Conservation (phyloP, 176 grass and related monocot genomes). For the Ananas comosus region DNA sequence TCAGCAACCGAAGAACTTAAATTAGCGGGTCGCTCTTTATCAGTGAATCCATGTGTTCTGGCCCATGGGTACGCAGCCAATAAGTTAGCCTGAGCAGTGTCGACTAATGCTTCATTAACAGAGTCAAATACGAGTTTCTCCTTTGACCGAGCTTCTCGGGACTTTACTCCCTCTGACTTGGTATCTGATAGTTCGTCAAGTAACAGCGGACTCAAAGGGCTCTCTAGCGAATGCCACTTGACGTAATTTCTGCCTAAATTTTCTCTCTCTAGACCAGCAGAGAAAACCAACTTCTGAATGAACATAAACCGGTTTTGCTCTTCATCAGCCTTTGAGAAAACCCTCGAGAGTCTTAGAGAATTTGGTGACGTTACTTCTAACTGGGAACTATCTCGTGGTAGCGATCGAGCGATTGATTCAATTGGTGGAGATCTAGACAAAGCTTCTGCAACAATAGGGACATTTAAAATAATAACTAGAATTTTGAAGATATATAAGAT, state of each 20-base stretch:
- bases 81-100: conserved; percentile 35
- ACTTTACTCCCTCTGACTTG: conserved; percentile 29
- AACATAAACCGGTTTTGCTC: conserved; percentile 57
- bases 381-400: conserved; percentile 44
- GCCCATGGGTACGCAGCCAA: conserved; percentile 51
- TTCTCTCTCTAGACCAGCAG: conserved; percentile 38
- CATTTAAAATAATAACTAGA: conserved; percentile 16
- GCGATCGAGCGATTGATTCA: conserved; percentile 62
- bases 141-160: conserved; percentile 24
- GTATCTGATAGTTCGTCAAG: conserved; percentile 36
- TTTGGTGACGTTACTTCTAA: conserved; percentile 54
- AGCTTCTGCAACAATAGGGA: conserved; percentile 45
- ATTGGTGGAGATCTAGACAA: conserved; percentile 70
- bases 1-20: conserved; percentile 20
- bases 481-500: not conserved
- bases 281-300: conserved; percentile 53
- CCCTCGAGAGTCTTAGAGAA: conserved; percentile 57
- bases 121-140: conserved; percentile 66
- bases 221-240: conserved; percentile 32
- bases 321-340: conserved; percentile 81
- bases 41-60: conserved; percentile 5
- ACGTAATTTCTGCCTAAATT: not conserved
- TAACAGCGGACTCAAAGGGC: conserved; percentile 44
- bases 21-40: conserved; percentile 15
- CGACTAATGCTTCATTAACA: conserved; percentile 56